Evolutionary conservation across 1,139 yeast genomes (phyloP).

Genomic region (Saccharomyces pastorianus): DNA sequence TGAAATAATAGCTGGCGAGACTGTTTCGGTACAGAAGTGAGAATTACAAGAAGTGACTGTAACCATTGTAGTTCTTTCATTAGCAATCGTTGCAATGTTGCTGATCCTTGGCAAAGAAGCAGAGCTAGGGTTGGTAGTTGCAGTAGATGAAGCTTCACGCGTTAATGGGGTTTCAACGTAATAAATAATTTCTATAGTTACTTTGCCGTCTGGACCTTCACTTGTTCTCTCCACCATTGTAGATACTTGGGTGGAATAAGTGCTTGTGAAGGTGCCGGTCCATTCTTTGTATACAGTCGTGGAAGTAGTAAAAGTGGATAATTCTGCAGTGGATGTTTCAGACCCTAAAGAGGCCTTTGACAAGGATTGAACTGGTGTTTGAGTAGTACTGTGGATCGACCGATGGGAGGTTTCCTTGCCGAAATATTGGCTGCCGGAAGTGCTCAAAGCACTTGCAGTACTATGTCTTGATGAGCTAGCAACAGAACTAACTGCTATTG

Average conservation of each 20-base stretch:
- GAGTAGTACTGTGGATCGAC: background rate
- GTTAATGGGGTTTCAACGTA: constrained; percentile 3
- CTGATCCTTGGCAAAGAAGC: background rate
- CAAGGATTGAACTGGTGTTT: background rate
- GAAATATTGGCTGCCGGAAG: background rate
- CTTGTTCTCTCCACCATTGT: background rate
- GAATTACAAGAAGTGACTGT: background rate
- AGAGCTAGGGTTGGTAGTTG: background rate
- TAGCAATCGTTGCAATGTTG: background rate
- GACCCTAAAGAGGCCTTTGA: background rate
- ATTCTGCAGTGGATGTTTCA: background rate
- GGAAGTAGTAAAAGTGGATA: background rate
- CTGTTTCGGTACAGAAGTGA: background rate
- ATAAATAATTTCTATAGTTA: background rate
- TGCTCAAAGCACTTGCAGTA: background rate
- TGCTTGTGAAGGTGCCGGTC: constrained; percentile 32
- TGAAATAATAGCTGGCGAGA: background rate
- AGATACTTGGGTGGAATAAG: background rate
- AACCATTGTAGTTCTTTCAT: background rate
- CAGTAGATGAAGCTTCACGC: background rate
- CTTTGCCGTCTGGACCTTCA: constrained; percentile 1
- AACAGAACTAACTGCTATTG: background rate
- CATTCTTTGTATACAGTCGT: constrained; percentile 35
- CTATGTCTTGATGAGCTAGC: background rate
- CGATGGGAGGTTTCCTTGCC: background rate